phyloP scores from a whole-genome alignment of 2,329 filamentous ascomycete species.

The Monascus ruber region DNA sequence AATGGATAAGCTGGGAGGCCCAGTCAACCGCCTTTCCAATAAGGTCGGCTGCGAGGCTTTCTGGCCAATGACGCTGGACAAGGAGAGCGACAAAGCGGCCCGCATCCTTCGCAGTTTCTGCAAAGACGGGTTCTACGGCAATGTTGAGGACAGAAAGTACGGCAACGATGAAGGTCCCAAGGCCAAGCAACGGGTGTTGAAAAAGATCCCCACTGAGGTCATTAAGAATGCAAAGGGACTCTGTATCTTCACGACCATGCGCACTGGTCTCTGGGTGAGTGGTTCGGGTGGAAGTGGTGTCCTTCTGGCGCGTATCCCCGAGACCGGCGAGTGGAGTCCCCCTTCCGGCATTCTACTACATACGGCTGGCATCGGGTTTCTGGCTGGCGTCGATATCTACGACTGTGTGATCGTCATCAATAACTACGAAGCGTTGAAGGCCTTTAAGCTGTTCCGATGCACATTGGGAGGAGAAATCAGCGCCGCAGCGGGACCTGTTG shows the following conservation, averaged over 20 bases:
- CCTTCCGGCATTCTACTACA: constrained; percentile 86
- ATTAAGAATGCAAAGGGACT: constrained; percentile 83
- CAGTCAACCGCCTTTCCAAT: constrained; percentile 71
- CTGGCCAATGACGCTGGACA: constrained; percentile 75
- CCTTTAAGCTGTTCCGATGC: constrained; percentile 67
- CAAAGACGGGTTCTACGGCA: constrained; percentile 60
- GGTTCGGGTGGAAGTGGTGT: constrained; percentile 85
- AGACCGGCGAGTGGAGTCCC: constrained; percentile 81
- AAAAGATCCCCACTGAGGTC: constrained; percentile 77
- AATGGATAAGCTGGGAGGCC: constrained; percentile 58
- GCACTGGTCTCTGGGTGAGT: constrained; percentile 81
- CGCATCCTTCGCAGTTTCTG: constrained; percentile 84
- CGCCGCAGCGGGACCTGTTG: constrained; percentile 64
- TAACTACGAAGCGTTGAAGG: constrained; percentile 68
- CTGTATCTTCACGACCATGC: constrained; percentile 92
- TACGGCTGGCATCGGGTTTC: constrained; percentile 76
- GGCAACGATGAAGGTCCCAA: constrained; percentile 43
- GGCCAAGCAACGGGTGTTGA: constrained; percentile 53
- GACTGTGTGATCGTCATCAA: constrained; percentile 93
- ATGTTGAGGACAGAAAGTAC: constrained; percentile 34
- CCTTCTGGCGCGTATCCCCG: constrained; percentile 63
- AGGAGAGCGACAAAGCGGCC: constrained; percentile 84
- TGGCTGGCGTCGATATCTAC: constrained; percentile 88
- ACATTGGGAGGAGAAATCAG: constrained; percentile 74
- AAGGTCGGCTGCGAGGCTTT: constrained; percentile 72